Conservation (phyloP, 768 basidiomycete species). For the Auricularia cornea region DNA sequence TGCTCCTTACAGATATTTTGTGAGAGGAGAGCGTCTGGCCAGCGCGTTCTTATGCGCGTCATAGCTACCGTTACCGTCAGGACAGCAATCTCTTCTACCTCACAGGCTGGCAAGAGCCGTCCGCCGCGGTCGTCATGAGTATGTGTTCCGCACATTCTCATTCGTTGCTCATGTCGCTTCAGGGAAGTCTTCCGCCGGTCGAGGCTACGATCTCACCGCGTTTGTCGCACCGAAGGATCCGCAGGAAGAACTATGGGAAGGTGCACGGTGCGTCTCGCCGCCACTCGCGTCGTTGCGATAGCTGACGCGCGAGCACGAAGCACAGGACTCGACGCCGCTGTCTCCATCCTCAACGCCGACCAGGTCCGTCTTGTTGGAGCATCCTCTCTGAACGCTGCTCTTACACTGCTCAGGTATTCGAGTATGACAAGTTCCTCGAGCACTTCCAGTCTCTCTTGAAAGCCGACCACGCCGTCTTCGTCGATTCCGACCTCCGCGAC, state of each 20-base stretch:
- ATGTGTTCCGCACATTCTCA: slow-evolving; percentile 8
- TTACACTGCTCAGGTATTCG: slow-evolving; percentile 30
- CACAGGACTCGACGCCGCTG: slow-evolving; percentile 58
- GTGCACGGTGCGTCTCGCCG: slow-evolving; percentile 45
- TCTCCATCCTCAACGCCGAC: slow-evolving; percentile 69
- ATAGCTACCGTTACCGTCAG: slow-evolving; percentile 92
- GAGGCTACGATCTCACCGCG: slow-evolving; percentile 81
- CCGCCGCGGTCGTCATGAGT: slow-evolving; percentile 83
- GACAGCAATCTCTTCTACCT: slow-evolving; percentile 92
- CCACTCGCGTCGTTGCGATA: not conserved
- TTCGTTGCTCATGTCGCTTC: slow-evolving; percentile 4
- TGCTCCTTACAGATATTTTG: slow-evolving; percentile 78
- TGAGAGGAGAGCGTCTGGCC: slow-evolving; percentile 31
- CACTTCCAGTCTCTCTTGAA: no score
- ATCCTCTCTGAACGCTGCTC: no score
- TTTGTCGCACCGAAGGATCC: slow-evolving; percentile 72
- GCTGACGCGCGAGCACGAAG: slow-evolving; percentile 22
- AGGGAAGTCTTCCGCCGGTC: slow-evolving; percentile 64
- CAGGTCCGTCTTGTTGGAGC: slow-evolving; percentile 29
- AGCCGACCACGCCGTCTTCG: no score
- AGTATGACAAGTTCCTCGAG: slow-evolving; percentile 39
- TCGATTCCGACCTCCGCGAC: no score
- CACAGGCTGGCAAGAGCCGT: slow-evolving; percentile 91
- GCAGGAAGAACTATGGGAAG: slow-evolving; percentile 86
- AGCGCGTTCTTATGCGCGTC: slow-evolving; percentile 6